Evolutionary conservation across 164 flowering plant species (phyloP), one percentile per base, ranked within the genome.

Genomic region (Annona cherimola): DNA sequence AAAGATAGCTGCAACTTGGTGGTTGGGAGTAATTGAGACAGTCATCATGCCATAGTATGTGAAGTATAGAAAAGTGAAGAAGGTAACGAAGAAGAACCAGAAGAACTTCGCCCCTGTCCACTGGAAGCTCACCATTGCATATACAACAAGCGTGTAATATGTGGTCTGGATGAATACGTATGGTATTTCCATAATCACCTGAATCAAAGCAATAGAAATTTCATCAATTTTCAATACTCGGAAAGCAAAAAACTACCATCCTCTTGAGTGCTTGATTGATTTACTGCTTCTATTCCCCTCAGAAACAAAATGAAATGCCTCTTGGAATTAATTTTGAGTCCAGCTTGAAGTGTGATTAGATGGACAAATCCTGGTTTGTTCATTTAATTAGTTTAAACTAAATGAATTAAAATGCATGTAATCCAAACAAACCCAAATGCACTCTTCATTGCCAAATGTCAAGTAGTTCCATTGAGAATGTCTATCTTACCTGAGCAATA

Each of bases 401-500:
- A 50, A 50, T 50, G 57, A 50, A 50, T 50, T 7, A 16, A 11
- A 50, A 50, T 50, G 9, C 9, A 8, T 50, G 9, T 50, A 9
- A 50, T 9, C 57, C 57, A 5, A 8, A 9, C 57, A 50, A 26
- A 26, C 14, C 57, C 0, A 50, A 50, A 50, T 16, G 14, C 57
- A 50, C 57, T 9, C 8, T 50, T 26, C 35, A 26, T 26, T 26
- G 35, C 35, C 35, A 26, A 26, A 26, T 26, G 35, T 26, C 35
- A 26, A 26, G 35, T 26, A 26, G 35, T 26, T 26, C 35, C 35
- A 26, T 26, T 26, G 35, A 0, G 35, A 39, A 64, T 18, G 14
- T 5, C 8, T 26, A 50, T 57, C 72, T 76, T 50, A 91, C 98
- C 90, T 92, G 99, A 72, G 99, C 90, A 43, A 92, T 76, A 62